Percentiles rank a stretch among this genome's conserved stretches.
Evolutionary conservation across 441 rosid species (phyloP).

Genomic region (Macaranga tanarius): DNA sequence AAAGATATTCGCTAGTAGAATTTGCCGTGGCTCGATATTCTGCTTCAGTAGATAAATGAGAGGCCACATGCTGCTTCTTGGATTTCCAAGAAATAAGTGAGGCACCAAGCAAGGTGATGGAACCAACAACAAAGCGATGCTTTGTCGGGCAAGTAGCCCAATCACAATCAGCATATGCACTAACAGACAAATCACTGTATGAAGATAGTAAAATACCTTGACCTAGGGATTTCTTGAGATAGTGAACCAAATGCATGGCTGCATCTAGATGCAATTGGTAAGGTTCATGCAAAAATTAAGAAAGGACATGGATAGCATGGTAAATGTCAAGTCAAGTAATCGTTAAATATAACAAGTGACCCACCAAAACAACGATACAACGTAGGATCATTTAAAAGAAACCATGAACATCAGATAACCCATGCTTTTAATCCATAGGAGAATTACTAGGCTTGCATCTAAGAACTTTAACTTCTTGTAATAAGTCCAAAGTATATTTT

Average conservation of each 20-base stretch:
- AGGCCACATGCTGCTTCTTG: too few species aligned
- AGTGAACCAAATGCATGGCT: background rate
- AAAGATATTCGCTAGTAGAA: too few species aligned
- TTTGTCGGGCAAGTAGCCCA: background rate
- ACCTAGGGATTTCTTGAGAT: background rate
- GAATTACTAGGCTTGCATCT: background rate
- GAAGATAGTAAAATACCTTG: background rate
- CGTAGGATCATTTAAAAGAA: background rate
- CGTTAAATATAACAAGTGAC: background rate
- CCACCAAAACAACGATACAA: background rate
- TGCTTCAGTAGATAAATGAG: too few species aligned
- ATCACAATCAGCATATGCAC: background rate
- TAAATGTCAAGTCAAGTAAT: background rate
- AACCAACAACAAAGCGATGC: background rate
- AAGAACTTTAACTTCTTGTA: background rate
- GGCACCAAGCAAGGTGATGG: background rate
- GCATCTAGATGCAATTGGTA: background rate
- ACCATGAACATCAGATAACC: background rate
- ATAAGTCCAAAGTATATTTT: background rate
- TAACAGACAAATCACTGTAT: background rate
- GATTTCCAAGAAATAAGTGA: background rate
- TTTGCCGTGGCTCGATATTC: too few species aligned
- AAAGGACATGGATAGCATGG: background rate
- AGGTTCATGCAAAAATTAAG: slow-evolving; percentile 8
- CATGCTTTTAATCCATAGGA: background rate